Evolutionary conservation across 805 yeast species (phyloP).

Genomic region (Saccharomycopsis fibuligera): DNA sequence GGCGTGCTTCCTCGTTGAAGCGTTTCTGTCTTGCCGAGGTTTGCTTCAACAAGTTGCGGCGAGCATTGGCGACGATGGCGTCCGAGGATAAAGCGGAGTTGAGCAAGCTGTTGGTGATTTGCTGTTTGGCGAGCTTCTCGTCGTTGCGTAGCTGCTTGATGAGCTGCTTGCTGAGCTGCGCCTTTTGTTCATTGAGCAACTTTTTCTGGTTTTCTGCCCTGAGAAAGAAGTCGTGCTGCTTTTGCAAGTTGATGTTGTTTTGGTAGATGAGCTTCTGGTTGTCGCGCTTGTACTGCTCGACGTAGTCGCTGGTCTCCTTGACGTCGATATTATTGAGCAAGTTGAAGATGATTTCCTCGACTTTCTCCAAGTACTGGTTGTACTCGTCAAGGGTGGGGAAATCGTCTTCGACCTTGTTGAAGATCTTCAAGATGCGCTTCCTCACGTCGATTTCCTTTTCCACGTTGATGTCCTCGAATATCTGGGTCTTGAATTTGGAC

Average conservation of each 20-base stretch:
- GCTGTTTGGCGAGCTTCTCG: conserved; percentile 49
- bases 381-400: conserved; percentile 54
- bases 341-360: conserved; percentile 77
- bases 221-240: conserved; percentile 60
- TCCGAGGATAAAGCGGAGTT: conserved; percentile 29
- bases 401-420: conserved; percentile 74
- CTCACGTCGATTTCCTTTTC: conserved; percentile 92
- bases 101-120: conserved; percentile 48
- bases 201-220: conserved; percentile 63
- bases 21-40: conserved; percentile 57
- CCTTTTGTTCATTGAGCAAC: conserved; percentile 47
- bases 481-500: conserved; percentile 85
- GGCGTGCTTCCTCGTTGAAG: conserved; percentile 23
- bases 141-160: conserved; percentile 52
- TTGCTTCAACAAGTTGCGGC: conserved; percentile 50
- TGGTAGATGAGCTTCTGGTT: conserved; percentile 72
- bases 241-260: conserved; percentile 66
- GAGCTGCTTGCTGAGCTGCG: conserved; percentile 54
- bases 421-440: conserved; percentile 65
- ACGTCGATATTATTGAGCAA: conserved; percentile 63
- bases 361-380: conserved; percentile 75
- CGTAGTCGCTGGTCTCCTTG: conserved; percentile 59
- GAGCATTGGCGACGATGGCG: conserved; percentile 46
- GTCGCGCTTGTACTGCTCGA: conserved; percentile 61
- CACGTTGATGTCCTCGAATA: conserved; percentile 83